Evolutionary conservation across 2,329 filamentous ascomycete genomes (phyloP).

Genomic region (Alternaria dauci): DNA sequence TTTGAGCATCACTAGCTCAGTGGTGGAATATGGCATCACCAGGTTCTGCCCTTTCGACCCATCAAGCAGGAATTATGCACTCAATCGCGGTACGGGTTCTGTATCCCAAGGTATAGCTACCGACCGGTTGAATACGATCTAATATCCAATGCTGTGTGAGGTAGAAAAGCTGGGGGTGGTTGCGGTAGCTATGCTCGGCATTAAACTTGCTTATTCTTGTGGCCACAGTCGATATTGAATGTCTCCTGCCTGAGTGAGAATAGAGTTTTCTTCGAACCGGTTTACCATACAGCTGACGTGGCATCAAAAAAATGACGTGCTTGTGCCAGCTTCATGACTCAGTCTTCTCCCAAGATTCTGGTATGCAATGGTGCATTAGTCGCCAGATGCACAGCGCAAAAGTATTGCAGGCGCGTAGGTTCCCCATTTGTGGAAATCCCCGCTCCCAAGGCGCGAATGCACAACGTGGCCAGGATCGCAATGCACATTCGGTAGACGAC

Average conservation of each 20-base stretch:
- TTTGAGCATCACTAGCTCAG: conserved; percentile 11
- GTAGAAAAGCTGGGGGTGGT: conserved; percentile 18
- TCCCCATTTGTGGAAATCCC: neutral
- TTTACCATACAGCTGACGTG: neutral
- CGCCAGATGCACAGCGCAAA: neutral
- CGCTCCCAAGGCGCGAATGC: neutral
- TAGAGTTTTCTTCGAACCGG: neutral
- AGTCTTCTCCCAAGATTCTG: neutral
- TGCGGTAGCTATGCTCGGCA: conserved; percentile 8
- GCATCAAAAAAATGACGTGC: neutral
- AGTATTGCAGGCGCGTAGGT: neutral
- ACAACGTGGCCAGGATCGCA: neutral
- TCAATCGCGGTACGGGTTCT: neutral
- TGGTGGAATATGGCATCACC: conserved; percentile 19
- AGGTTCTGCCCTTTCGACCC: neutral
- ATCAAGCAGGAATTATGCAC: neutral
- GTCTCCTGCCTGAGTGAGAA: neutral
- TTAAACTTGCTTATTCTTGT: neutral
- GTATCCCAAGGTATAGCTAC: conserved; percentile 12
- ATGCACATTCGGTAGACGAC: neutral
- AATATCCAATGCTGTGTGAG: conserved; percentile 29
- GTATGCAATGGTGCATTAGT: neutral
- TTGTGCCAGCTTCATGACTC: neutral
- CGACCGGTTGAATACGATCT: conserved; percentile 39
- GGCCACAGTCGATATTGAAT: neutral